Conservation (phyloP, 1,284 basidiomycete species). For the Ceratobasidium theobromae region DNA sequence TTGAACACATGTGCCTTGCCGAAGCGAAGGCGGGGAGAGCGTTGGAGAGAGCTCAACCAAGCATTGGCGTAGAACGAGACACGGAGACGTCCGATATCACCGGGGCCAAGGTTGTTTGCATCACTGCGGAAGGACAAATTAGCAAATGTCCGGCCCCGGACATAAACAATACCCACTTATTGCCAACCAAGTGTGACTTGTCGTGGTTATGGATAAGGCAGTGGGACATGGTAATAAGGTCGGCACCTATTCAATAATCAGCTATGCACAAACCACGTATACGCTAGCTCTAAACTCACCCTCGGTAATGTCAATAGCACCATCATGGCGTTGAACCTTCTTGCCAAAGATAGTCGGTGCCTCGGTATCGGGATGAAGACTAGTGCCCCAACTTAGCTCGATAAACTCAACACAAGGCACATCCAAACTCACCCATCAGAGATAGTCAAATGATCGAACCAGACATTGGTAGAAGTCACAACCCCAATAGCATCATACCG, state of each 20-base stretch:
- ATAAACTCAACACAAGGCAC: neutral
- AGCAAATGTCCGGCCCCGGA: neutral
- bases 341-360: conserved; percentile 30
- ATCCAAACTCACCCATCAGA: conserved; percentile 23
- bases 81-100: conserved; percentile 27
- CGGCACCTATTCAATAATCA: no score
- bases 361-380: conserved; percentile 23
- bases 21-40: conserved; percentile 30
- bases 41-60: conserved; percentile 25
- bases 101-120: conserved; percentile 26
- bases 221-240: conserved; percentile 26
- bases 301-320: conserved; percentile 30
- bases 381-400: neutral
- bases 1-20: conserved; percentile 30
- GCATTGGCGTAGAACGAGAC: conserved; percentile 29
- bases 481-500: conserved; percentile 31
- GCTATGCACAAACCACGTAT: no score
- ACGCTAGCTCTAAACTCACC: no score
- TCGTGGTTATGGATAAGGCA: conserved; percentile 20
- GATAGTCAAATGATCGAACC: conserved; percentile 31
- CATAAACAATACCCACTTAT: neutral
- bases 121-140: neutral
- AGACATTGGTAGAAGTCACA: conserved; percentile 30
- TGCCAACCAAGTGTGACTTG: conserved; percentile 29
- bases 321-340: conserved; percentile 30